These are phyloP conservation scores for Neostapfia colusana DNA, from an alignment of 176 grass and related monocot species.

Conservation along the genomic window DNA sequence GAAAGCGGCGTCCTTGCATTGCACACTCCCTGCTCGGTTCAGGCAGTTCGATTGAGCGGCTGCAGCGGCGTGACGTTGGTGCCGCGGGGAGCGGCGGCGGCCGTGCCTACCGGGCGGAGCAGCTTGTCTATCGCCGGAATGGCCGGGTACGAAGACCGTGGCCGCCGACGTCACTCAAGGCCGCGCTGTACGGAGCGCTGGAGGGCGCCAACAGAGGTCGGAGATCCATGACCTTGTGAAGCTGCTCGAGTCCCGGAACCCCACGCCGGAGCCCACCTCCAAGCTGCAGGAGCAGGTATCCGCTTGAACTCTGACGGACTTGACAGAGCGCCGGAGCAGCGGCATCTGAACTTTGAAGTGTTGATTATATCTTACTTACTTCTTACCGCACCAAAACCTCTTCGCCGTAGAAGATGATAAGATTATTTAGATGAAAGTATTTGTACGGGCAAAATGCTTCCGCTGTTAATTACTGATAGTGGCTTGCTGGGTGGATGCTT, in stretches of 20 bases:
- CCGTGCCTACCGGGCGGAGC: constrained; percentile 35
- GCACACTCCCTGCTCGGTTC: not conserved
- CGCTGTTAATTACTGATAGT: too few relatives aligned
- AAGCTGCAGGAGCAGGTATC: constrained; percentile 70
- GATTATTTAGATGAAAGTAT: too few relatives aligned
- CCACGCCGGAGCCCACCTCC: constrained; percentile 66
- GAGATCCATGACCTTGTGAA: constrained; percentile 75
- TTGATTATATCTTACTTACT: not conserved
- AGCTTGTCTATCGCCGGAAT: not conserved
- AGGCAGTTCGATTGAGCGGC: not conserved
- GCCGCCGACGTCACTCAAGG: constrained; percentile 54
- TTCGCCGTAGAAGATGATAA: too few relatives aligned
- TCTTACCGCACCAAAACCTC: not conserved
- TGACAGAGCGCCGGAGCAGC: not conserved
- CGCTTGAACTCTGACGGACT: too few relatives aligned
- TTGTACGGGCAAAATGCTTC: too few relatives aligned
- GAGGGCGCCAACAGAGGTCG: constrained; percentile 56
- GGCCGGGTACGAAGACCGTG: constrained; percentile 13
- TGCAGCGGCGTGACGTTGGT: not conserved
- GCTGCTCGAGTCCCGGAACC: constrained; percentile 71
- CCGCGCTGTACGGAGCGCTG: constrained; percentile 49
- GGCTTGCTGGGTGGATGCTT: too few relatives aligned
- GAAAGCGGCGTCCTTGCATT: not conserved
- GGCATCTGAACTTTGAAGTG: not conserved
- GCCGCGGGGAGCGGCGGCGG: too few relatives aligned